A percentile compares a stretch with the other conserved stretches of the same genome.
These are phyloP conservation scores for Amauroascus verrucosus DNA, from an alignment of 2,329 filamentous ascomycete genomes.

Conservation along the genomic window DNA sequence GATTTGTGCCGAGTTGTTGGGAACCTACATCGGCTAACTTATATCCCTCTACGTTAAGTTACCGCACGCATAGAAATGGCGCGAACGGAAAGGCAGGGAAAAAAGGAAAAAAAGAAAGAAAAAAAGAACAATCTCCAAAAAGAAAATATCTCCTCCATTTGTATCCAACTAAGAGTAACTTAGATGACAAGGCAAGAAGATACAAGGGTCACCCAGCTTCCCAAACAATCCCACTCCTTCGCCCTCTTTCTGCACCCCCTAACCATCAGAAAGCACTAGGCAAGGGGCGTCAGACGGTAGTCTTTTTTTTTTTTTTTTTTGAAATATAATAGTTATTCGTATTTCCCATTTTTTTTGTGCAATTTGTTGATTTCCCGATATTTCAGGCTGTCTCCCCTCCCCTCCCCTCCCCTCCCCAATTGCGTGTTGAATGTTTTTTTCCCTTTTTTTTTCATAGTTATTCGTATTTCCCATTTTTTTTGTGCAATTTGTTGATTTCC, in stretches of 20 bases:
- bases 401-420: background rate
- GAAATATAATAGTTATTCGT: background rate
- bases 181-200: background rate
- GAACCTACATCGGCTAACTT: no score
- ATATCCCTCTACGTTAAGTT: no score
- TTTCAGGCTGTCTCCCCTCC: no score
- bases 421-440: constrained; percentile 1
- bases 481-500: background rate
- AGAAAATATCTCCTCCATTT: background rate
- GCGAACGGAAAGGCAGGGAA: no score
- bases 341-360: constrained; percentile 7
- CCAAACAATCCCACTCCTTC: background rate
- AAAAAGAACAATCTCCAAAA: no score
- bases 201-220: background rate
- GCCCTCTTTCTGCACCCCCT: background rate
- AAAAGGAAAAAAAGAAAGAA: no score
- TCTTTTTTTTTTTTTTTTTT: no score
- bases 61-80: no score
- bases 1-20: no score
- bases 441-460: no score
- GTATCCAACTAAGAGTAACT: background rate
- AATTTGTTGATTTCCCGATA: background rate
- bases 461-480: constrained; percentile 9
- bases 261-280: background rate
- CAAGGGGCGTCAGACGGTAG: background rate